Evolutionary conservation across 2,329 filamentous ascomycete species (phyloP).

Genomic region (Arthrobotrys iridis): DNA sequence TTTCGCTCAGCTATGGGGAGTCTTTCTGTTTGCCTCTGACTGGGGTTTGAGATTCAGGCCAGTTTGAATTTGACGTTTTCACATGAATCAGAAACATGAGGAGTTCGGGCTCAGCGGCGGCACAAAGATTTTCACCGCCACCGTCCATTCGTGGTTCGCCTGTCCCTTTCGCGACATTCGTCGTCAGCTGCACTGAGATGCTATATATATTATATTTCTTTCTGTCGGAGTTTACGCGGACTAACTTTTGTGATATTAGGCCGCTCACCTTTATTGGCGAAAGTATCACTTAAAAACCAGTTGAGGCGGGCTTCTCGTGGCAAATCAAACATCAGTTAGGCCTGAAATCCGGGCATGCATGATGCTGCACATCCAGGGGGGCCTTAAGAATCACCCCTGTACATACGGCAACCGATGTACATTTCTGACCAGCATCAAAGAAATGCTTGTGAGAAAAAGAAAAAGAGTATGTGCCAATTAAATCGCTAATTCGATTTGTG

Average conservation of each 20-base stretch:
- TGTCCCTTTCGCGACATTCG: not conserved
- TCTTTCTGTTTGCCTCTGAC: slow-evolving; percentile 5
- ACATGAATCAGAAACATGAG: slow-evolving; percentile 20
- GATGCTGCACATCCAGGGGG: too few species aligned
- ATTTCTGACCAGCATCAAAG: not conserved
- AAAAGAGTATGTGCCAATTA: not conserved
- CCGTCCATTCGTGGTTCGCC: not conserved
- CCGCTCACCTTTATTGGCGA: slow-evolving; percentile 3
- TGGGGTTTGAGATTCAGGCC: slow-evolving; percentile 1
- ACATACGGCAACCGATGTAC: too few species aligned
- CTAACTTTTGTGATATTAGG: not conserved
- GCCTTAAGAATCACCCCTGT: not conserved
- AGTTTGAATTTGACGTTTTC: slow-evolving; percentile 16
- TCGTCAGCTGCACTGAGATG: not conserved
- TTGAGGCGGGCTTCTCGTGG: not conserved
- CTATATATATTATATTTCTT: slow-evolving; percentile 3
- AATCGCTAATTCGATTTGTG: not conserved
- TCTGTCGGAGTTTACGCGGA: slow-evolving; percentile 6
- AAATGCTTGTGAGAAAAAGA: not conserved
- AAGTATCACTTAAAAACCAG: not conserved
- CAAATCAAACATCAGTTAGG: not conserved
- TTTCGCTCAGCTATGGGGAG: slow-evolving; percentile 3
- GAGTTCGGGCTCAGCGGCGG: not conserved
- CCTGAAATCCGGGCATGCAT: not conserved
- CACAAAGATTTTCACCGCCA: not conserved